Conservation (phyloP, 2,329 filamentous ascomycete species). For the Paraphoma chrysanthemicola region DNA sequence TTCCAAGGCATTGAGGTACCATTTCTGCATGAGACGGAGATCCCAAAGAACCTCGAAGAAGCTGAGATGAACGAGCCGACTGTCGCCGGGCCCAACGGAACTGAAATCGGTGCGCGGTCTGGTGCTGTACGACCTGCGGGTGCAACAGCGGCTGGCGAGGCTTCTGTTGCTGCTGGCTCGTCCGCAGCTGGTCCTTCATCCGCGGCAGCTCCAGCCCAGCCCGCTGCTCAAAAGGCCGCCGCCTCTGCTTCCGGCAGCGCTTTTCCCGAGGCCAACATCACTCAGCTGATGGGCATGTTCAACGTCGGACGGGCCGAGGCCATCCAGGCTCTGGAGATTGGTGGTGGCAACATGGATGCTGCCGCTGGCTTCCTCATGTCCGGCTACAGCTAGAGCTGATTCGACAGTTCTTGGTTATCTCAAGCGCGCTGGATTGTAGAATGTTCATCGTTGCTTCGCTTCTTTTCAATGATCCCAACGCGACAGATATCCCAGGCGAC, state of each 20-base stretch:
- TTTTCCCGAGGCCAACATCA: slow-evolving; percentile 71
- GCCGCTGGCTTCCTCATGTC: slow-evolving; percentile 80
- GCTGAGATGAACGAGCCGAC: slow-evolving; percentile 79
- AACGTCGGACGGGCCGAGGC: slow-evolving; percentile 81
- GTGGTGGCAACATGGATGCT: slow-evolving; percentile 83
- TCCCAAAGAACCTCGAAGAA: slow-evolving; percentile 82
- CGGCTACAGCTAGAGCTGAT: neutral
- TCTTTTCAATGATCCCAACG: neutral
- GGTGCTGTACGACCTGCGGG: slow-evolving; percentile 72
- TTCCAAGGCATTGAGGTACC: slow-evolving; percentile 88
- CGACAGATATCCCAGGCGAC: neutral
- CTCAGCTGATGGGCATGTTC: slow-evolving; percentile 73
- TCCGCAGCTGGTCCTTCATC: slow-evolving; percentile 24
- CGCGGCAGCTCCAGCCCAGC: slow-evolving; percentile 16
- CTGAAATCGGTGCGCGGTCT: slow-evolving; percentile 81
- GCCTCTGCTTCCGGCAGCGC: slow-evolving; percentile 15
- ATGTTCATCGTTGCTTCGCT: neutral
- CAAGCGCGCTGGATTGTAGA: neutral
- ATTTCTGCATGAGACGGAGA: slow-evolving; percentile 91
- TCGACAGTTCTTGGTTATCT: neutral
- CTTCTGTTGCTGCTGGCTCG: slow-evolving; percentile 18
- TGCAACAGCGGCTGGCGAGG: slow-evolving; percentile 41
- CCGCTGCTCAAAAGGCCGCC: slow-evolving; percentile 19
- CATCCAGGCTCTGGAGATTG: slow-evolving; percentile 79
- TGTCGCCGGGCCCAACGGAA: slow-evolving; percentile 85